Evolutionary conservation across 371 early-diverging fungal species (phyloP), one percentile per base, ranked within the genome.

Genomic region (Actinomortierella wolfii): DNA sequence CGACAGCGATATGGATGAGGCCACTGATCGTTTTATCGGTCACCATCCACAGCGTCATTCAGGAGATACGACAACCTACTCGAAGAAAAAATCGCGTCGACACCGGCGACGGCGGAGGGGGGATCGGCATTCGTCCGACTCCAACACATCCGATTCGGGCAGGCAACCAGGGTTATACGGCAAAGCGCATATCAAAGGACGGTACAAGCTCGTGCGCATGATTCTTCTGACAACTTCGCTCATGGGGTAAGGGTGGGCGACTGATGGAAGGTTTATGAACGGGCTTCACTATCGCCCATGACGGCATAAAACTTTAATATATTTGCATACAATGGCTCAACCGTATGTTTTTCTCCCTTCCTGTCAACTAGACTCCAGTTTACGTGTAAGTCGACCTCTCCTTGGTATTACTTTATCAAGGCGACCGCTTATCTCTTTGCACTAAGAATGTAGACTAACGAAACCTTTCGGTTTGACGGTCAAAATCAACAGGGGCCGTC

Each of bases 211-310:
- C 6, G 44, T 73, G 11, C 47, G 63, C 14, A 66, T 73, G 66
- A 56, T 73, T 23, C 51, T 73, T 8, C 53, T 73, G 25, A 66
- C 73, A 0, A 73, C 67, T 3, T 58, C 73, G 0, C 46, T 73
- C 17, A 73, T 66, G 73, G 73, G 73, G 73, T 73, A 68, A 40
- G 43, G 7, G n/a, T n/a, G n/a, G n/a, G n/a, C n/a, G n/a, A n/a
- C n/a, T n/a, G n/a, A n/a, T n/a, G n/a, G n/a, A n/a, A n/a, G n/a
- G n/a, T n/a, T n/a, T n/a, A n/a, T 4, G 17, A n/a, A 14, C 4
- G 4, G 20, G 9, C 20, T 6, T 13, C 28, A 15, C 28, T 2
- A 11, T n/a, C 2, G 2, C 44, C 44, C 13, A n/a, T 44, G 13
- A 20, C 44, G 15, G n/a, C n/a, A 44, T 13, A 44, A 15, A 13